phyloP scores from a whole-genome alignment of 1,284 basidiomycete genomes.

The Omphalotus olearius region DNA sequence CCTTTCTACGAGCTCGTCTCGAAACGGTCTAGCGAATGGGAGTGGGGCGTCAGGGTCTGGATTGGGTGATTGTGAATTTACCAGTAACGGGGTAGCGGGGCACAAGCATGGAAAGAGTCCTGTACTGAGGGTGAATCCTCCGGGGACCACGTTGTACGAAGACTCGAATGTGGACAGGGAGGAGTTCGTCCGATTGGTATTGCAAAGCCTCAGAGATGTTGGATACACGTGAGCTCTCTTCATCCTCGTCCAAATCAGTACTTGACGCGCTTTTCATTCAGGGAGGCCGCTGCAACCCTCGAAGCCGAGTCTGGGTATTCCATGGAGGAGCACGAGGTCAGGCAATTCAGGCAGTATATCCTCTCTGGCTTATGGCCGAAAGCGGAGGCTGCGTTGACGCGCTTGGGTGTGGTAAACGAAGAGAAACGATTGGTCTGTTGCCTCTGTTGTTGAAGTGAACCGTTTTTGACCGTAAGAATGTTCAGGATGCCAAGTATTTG shows the following conservation, averaged over 20 bases:
- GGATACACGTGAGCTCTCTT: slow-evolving; percentile 78
- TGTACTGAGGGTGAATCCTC: slow-evolving; percentile 57
- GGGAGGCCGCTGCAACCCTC: slow-evolving; percentile 84
- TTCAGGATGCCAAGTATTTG: slow-evolving; percentile 78
- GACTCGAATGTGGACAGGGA: slow-evolving; percentile 80
- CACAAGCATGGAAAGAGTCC: slow-evolving; percentile 39
- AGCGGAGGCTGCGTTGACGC: slow-evolving; percentile 70
- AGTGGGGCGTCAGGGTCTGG: slow-evolving; percentile 32
- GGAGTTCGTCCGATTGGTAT: slow-evolving; percentile 87
- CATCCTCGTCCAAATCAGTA: slow-evolving; percentile 7
- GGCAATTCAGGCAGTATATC: slow-evolving; percentile 80
- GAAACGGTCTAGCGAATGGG: slow-evolving; percentile 25
- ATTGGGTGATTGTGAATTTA: slow-evolving; percentile 19
- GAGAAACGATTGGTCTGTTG: slow-evolving; percentile 61
- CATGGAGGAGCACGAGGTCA: slow-evolving; percentile 77
- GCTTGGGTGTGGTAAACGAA: slow-evolving; percentile 63
- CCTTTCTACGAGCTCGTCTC: slow-evolving; percentile 16
- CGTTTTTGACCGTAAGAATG: slow-evolving; percentile 8
- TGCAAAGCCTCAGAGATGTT: slow-evolving; percentile 90
- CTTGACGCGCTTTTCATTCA: slow-evolving; percentile 30
- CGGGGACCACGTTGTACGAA: slow-evolving; percentile 69
- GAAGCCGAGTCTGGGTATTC: slow-evolving; percentile 92
- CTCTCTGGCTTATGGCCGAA: slow-evolving; percentile 82
- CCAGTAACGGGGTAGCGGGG: slow-evolving; percentile 33
- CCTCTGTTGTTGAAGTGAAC: neutral